Percentiles rank a stretch among this genome's conserved stretches.
phyloP scores from a whole-genome alignment of 2,329 filamentous ascomycete species.

The Penicillium freii region DNA sequence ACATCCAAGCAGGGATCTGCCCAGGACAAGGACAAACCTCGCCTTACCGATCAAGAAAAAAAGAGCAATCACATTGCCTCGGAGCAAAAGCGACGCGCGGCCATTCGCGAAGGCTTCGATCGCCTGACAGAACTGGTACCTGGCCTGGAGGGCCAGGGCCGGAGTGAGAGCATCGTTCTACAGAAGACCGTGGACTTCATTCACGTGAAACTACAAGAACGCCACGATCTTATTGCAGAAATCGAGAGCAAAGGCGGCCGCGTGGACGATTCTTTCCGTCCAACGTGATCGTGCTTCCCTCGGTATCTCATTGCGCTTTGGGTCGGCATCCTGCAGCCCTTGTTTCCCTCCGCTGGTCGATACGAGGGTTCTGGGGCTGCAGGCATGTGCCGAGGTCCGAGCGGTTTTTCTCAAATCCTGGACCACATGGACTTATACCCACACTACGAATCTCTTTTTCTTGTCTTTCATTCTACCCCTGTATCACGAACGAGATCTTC shows the following conservation, averaged over 20 bases:
- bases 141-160: constrained; percentile 75
- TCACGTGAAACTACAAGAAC: constrained; percentile 57
- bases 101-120: constrained; percentile 82
- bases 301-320: not conserved
- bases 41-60: constrained; percentile 68
- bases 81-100: constrained; percentile 63
- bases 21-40: constrained; percentile 55
- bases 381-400: constrained; percentile 19
- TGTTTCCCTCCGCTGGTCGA: constrained; percentile 4
- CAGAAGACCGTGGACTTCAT: constrained; percentile 68
- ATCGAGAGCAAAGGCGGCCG: constrained; percentile 60
- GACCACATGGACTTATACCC: constrained; percentile 14
- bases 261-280: constrained; percentile 46
- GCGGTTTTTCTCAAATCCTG: not conserved
- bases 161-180: constrained; percentile 82
- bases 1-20: constrained; percentile 29
- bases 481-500: not conserved
- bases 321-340: not conserved
- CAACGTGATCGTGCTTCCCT: constrained; percentile 16
- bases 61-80: constrained; percentile 72
- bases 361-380: not conserved
- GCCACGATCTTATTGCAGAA: constrained; percentile 57
- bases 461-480: not conserved
- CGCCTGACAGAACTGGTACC: constrained; percentile 76
- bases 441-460: constrained; percentile 12